Conservation (phyloP, 23 red algal species). For the Gracilaria gracilis region DNA sequence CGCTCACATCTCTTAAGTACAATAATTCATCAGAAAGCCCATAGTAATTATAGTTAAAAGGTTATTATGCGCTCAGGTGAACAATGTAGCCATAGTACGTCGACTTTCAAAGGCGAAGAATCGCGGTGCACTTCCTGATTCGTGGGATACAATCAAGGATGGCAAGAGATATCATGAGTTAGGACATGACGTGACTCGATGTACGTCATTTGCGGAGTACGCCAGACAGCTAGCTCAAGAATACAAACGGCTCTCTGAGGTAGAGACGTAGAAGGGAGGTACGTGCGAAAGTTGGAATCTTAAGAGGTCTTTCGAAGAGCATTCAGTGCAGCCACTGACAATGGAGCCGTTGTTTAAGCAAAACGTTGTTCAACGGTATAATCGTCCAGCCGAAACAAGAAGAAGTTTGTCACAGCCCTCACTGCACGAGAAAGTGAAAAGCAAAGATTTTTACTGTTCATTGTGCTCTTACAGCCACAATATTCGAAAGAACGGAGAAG, state of each 20-base stretch:
- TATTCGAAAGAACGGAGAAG: background rate
- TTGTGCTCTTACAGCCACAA: conserved; percentile 36
- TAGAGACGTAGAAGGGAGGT: background rate
- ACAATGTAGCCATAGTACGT: conserved; percentile 19
- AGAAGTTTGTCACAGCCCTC: background rate
- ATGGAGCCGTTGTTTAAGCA: background rate
- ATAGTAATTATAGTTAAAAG: conserved; percentile 11
- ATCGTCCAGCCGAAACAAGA: background rate
- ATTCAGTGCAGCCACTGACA: too few relatives aligned
- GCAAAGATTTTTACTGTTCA: background rate
- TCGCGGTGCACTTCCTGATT: background rate
- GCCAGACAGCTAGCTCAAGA: conserved; percentile 39
- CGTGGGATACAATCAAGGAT: background rate
- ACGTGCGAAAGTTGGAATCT: background rate
- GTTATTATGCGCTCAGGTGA: conserved; percentile 25
- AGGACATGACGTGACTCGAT: background rate
- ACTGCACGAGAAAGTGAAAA: background rate
- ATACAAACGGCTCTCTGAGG: background rate
- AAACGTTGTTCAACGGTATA: conserved; percentile 29
- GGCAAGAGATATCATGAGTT: background rate
- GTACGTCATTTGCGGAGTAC: conserved; percentile 30
- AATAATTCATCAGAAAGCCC: conserved; percentile 15
- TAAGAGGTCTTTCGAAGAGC: too few relatives aligned
- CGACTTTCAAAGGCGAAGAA: background rate
- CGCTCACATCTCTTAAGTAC: background rate